These are phyloP conservation scores for Triticum monococcum DNA, from an alignment of 176 grass and related monocot species.

Conservation along the genomic window DNA sequence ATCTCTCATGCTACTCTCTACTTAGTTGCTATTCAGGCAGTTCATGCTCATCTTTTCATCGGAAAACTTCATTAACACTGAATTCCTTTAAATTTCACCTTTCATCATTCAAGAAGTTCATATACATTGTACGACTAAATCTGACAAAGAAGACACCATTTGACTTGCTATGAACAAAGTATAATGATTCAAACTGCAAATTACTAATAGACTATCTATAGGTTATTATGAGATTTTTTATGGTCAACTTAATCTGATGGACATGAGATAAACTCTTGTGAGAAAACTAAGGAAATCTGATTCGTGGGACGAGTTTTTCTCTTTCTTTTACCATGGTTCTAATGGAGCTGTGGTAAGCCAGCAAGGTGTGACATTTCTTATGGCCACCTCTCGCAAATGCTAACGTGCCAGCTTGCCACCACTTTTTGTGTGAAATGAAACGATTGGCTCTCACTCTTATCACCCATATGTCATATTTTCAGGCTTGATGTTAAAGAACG, in stretches of 20 bases:
- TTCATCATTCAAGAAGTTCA: background rate
- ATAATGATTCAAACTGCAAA: slow-evolving; percentile 4
- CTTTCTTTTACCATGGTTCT: background rate
- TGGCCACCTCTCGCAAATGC: background rate
- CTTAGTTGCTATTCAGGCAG: background rate
- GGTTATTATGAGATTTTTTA: background rate
- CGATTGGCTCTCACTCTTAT: background rate
- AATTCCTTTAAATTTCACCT: background rate
- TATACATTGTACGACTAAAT: slow-evolving; percentile 6
- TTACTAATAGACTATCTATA: slow-evolving; percentile 3
- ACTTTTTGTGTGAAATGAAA: slow-evolving; percentile 14
- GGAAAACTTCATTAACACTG: background rate
- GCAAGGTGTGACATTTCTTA: slow-evolving; percentile 15
- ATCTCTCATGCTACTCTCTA: slow-evolving; percentile 14
- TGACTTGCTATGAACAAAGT: slow-evolving; percentile 1
- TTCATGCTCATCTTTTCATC: slow-evolving; percentile 15
- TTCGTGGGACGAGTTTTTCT: background rate
- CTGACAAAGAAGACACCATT: background rate
- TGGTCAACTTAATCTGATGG: slow-evolving; percentile 1
- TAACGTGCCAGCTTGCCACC: background rate
- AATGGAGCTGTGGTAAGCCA: background rate
- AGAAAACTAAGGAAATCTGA: background rate
- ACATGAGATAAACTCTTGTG: background rate
- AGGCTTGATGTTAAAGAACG: slow-evolving; percentile 58
- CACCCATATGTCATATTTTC: background rate